Percentiles rank a stretch among this genome's conserved stretches.
Evolutionary conservation across 305 asterid genomes (phyloP).

Genomic region (Plantago coronopus): DNA sequence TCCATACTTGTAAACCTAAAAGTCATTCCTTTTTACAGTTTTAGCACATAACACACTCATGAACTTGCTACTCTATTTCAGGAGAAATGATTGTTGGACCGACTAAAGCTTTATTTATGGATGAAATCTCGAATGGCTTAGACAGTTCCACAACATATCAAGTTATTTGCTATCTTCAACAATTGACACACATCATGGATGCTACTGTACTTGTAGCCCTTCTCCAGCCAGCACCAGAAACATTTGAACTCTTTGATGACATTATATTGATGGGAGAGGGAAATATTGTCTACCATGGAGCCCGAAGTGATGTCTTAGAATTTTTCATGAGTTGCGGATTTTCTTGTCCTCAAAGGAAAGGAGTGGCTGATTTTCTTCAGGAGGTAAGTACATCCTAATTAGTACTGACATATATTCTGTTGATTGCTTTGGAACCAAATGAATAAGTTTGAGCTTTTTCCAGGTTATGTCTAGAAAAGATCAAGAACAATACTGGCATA

Average conservation of each 20-base stretch:
- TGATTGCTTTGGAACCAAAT: background rate
- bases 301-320: slow-evolving; percentile 20
- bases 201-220: slow-evolving; percentile 28
- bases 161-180: slow-evolving; percentile 25
- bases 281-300: slow-evolving; percentile 27
- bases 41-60: background rate
- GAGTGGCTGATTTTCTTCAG: slow-evolving; percentile 56
- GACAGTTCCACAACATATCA: slow-evolving; percentile 32
- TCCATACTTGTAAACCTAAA: background rate
- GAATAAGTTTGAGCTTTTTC: background rate
- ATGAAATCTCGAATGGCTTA: slow-evolving; percentile 32
- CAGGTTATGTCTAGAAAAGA: slow-evolving; percentile 53
- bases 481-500: slow-evolving; percentile 52
- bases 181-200: slow-evolving; percentile 23
- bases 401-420: background rate
- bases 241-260: slow-evolving; percentile 29
- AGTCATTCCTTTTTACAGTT: background rate
- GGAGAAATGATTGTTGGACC: slow-evolving; percentile 34
- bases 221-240: slow-evolving; percentile 34
- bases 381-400: slow-evolving; percentile 40
- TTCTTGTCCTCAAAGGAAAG: slow-evolving; percentile 54
- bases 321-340: slow-evolving; percentile 34
- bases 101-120: slow-evolving; percentile 24
- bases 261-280: slow-evolving; percentile 27
- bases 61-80: background rate